Percentiles rank a stretch among this genome's conserved stretches.
Conservation (phyloP, 2,329 filamentous ascomycete genomes). For the Alternaria brassicicola region DNA sequence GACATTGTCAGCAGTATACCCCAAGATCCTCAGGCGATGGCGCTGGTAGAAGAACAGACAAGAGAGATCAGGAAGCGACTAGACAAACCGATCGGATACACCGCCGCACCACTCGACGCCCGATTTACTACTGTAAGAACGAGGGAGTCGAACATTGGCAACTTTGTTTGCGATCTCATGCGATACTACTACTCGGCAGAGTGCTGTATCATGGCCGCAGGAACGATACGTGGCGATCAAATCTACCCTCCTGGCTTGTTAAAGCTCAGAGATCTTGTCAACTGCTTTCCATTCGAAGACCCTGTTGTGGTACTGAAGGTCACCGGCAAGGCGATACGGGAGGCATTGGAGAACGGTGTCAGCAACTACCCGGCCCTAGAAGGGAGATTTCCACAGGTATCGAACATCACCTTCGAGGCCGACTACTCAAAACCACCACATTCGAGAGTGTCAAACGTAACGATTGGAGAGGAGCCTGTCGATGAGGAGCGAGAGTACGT, state of each 20-base stretch:
- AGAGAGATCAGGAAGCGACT: constrained; percentile 76
- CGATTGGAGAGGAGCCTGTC: constrained; percentile 66
- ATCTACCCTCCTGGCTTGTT: constrained; percentile 83
- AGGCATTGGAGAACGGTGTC: constrained; percentile 85
- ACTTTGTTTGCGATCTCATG: constrained; percentile 93
- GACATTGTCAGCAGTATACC: constrained; percentile 74
- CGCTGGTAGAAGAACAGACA: constrained; percentile 71
- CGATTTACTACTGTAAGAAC: constrained; percentile 82
- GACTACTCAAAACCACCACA: constrained; percentile 67
- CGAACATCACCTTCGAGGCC: constrained; percentile 77
- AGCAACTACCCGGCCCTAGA: constrained; percentile 82
- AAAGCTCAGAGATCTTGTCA: constrained; percentile 79
- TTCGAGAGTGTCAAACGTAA: constrained; percentile 67
- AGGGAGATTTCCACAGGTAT: constrained; percentile 83
- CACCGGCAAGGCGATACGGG: constrained; percentile 72
- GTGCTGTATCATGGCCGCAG: constrained; percentile 81
- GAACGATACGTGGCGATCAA: constrained; percentile 86
- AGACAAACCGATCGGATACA: constrained; percentile 81
- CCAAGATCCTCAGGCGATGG: constrained; percentile 65
- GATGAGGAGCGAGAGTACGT: constrained; percentile 70
- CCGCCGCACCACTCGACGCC: constrained; percentile 79
- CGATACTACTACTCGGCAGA: constrained; percentile 80
- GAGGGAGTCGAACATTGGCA: constrained; percentile 82
- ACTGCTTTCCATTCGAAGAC: constrained; percentile 92
- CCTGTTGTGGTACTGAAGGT: constrained; percentile 79